phyloP scores from a whole-genome alignment of 306 rosid species.

The Cicer pinnatifidum region DNA sequence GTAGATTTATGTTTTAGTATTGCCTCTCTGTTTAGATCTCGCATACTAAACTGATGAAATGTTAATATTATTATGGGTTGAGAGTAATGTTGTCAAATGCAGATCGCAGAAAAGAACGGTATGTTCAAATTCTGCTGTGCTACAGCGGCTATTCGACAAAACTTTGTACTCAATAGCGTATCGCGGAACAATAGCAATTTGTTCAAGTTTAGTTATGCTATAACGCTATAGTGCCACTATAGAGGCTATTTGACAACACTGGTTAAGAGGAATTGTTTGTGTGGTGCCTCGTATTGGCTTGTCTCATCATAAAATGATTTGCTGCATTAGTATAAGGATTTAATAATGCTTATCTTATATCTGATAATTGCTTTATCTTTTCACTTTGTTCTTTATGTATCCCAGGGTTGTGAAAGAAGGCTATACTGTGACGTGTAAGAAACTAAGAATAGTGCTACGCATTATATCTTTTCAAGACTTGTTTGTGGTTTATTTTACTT shows the following conservation, averaged over 20 bases:
- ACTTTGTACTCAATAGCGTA: no score
- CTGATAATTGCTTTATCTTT: conserved; percentile 15
- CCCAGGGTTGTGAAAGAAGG: conserved; percentile 30
- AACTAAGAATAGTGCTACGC: conserved; percentile 19
- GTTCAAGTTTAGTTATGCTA: no score
- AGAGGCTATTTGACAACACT: no score
- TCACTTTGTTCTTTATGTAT: conserved; percentile 29
- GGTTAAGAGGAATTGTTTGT: conserved; percentile 16
- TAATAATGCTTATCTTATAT: background rate
- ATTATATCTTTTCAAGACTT: conserved; percentile 36
- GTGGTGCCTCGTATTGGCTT: conserved; percentile 7
- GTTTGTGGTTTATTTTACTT: conserved; percentile 25
- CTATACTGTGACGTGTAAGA: conserved; percentile 28
- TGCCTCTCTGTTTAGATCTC: conserved; percentile 26
- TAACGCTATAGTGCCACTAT: no score
- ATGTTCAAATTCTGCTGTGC: no score
- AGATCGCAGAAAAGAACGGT: no score
- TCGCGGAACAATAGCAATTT: no score
- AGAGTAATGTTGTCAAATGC: background rate
- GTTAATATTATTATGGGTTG: background rate
- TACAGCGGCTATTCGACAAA: no score
- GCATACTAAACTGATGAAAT: conserved; percentile 5
- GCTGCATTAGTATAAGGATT: conserved; percentile 11
- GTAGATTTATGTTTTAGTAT: background rate
- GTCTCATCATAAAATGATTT: background rate